Evolutionary conservation across 2,329 filamentous ascomycete genomes (phyloP).

Genomic region (Ophiostoma sp.): DNA sequence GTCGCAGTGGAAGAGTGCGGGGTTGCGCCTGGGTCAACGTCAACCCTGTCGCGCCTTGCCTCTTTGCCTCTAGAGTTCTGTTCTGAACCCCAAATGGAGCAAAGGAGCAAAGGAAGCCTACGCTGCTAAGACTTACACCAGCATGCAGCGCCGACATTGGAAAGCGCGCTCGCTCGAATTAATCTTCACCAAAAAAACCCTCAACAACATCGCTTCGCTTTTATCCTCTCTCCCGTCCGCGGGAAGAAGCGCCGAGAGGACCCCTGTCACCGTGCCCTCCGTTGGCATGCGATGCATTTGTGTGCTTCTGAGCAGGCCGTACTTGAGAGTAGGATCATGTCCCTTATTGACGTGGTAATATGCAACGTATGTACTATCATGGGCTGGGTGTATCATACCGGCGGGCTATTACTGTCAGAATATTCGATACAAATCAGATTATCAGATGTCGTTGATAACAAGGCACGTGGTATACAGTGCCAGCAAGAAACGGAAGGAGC

Average conservation of each 20-base stretch:
- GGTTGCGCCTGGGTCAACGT: not conserved
- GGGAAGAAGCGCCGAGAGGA: not conserved
- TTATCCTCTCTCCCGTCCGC: not conserved
- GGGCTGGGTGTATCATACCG: not conserved
- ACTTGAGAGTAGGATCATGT: not conserved
- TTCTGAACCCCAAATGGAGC: not conserved
- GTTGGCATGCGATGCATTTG: not conserved
- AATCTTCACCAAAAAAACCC: not conserved
- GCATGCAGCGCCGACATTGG: not conserved
- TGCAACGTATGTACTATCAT: not conserved
- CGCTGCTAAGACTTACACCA: too few species aligned
- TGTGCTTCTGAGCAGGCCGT: not conserved
- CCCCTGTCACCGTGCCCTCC: not conserved
- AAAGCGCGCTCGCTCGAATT: not conserved
- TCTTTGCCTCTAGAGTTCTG: not conserved
- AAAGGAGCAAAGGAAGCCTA: not conserved
- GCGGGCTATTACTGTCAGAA: not conserved
- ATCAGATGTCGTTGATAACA: not conserved
- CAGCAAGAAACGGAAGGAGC: not conserved
- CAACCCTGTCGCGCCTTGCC: constrained; percentile 6
- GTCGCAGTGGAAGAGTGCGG: constrained; percentile 10
- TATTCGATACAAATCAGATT: not conserved
- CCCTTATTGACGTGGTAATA: not conserved
- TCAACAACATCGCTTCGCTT: not conserved
- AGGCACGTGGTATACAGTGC: not conserved